Evolutionary conservation across 2,329 filamentous ascomycete genomes (phyloP).

Genomic region (Pyrenophora seminiperda): DNA sequence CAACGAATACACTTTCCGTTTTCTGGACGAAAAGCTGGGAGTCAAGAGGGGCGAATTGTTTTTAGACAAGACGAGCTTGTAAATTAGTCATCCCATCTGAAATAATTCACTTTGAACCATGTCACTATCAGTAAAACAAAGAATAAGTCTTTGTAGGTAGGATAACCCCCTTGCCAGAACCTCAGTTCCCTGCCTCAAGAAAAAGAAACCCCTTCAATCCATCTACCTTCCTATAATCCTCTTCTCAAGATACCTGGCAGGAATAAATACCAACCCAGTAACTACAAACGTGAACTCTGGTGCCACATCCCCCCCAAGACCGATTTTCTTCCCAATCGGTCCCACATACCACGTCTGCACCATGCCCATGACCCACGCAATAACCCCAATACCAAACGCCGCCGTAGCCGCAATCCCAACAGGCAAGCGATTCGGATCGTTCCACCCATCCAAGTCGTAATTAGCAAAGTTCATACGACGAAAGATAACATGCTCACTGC

Average conservation of each 20-base stretch:
- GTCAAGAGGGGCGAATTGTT: too few relatives aligned
- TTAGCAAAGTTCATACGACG: conserved; percentile 56
- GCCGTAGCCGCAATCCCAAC: conserved; percentile 49
- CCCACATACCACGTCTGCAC: conserved; percentile 62
- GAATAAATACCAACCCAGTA: conserved; percentile 37
- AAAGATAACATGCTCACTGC: conserved; percentile 54
- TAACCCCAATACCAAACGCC: conserved; percentile 48
- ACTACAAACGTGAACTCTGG: conserved; percentile 36
- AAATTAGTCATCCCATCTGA: too few relatives aligned
- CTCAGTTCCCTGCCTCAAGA: too few relatives aligned
- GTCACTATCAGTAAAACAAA: too few relatives aligned
- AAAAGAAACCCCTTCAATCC: too few relatives aligned
- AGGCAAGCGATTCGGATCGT: conserved; percentile 51
- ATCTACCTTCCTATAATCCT: conserved; percentile 31
- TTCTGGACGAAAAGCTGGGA: not conserved
- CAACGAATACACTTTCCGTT: not conserved
- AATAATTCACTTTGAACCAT: too few relatives aligned
- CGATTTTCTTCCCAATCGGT: conserved; percentile 35
- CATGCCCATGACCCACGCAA: conserved; percentile 63
- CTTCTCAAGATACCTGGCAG: conserved; percentile 35
- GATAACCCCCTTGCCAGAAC: too few relatives aligned
- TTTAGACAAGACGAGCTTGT: too few relatives aligned
- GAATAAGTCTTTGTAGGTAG: too few relatives aligned
- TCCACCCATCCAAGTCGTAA: conserved; percentile 55
- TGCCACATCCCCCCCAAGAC: conserved; percentile 33